Evolutionary conservation across 208 protist species (phyloP).

Genomic region (Entamoeba moshkovskii): DNA sequence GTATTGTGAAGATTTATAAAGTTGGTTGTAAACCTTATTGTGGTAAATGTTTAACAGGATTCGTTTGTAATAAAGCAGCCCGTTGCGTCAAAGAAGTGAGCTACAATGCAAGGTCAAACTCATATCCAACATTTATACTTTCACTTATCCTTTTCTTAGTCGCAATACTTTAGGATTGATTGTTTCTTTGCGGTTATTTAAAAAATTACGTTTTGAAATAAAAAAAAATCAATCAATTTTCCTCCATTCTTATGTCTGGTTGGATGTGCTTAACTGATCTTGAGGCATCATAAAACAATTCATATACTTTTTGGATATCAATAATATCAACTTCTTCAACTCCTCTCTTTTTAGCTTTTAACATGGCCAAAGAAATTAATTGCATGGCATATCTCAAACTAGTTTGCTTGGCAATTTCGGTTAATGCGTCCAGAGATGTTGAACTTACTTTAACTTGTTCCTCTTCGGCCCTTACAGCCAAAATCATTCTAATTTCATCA

Average conservation of each 20-base stretch:
- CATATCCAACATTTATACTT: too few species aligned
- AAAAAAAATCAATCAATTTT: conserved; percentile 1
- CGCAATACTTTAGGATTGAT: too few species aligned
- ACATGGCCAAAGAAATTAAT: conserved; percentile 83
- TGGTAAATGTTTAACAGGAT: not conserved
- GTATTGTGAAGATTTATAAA: not conserved
- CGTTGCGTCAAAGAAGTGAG: too few species aligned
- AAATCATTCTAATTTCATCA: conserved; percentile 80
- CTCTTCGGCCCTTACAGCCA: conserved; percentile 84
- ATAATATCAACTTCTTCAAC: conserved; percentile 66
- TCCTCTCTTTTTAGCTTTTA: conserved; percentile 59
- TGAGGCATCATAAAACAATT: conserved; percentile 88
- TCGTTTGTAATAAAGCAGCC: not conserved
- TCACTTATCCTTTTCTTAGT: too few species aligned
- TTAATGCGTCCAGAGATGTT: conserved; percentile 77
- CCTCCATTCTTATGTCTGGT: not conserved
- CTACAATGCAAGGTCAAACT: too few species aligned
- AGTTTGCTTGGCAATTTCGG: conserved; percentile 72
- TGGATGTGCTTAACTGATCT: conserved; percentile 51
- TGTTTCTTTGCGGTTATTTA: too few species aligned
- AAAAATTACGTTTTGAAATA: too few species aligned
- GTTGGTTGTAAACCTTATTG: not conserved
- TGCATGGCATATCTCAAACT: conserved; percentile 97
- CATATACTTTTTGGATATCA: conserved; percentile 85
- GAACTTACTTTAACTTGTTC: conserved; percentile 93